Conservation (phyloP, 2,329 filamentous ascomycete species). For the Fonsecaea monophora region DNA sequence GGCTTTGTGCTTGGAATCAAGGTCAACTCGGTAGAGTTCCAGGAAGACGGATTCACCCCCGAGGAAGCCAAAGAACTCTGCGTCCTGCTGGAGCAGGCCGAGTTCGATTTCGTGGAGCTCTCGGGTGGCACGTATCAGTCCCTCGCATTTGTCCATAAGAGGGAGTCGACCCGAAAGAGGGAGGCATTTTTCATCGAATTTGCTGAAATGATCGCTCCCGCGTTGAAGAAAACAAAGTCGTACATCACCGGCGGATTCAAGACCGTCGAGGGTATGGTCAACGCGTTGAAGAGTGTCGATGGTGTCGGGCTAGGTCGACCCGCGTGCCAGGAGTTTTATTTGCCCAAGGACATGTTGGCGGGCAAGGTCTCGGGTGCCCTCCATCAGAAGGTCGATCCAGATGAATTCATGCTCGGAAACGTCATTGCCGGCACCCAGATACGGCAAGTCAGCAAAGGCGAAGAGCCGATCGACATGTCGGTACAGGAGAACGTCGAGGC, state of each 20-base stretch:
- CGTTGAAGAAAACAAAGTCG: slow-evolving; percentile 59
- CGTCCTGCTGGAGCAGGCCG: slow-evolving; percentile 43
- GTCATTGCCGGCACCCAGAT: slow-evolving; percentile 60
- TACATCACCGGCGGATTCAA: slow-evolving; percentile 67
- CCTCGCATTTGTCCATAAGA: slow-evolving; percentile 59
- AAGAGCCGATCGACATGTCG: slow-evolving; percentile 61
- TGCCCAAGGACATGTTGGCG: slow-evolving; percentile 43
- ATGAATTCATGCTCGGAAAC: slow-evolving; percentile 59
- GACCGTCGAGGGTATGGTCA: slow-evolving; percentile 63
- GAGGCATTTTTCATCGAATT: slow-evolving; percentile 68
- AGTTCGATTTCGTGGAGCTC: slow-evolving; percentile 61
- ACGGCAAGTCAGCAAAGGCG: slow-evolving; percentile 59
- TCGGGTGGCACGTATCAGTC: slow-evolving; percentile 67
- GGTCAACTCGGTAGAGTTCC: slow-evolving; percentile 64
- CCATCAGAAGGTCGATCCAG: slow-evolving; percentile 55
- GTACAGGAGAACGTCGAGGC: slow-evolving; percentile 55
- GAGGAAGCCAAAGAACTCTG: slow-evolving; percentile 58
- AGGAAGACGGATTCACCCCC: slow-evolving; percentile 52
- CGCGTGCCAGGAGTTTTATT: slow-evolving; percentile 58
- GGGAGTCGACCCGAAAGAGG: slow-evolving; percentile 62
- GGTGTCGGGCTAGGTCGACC: slow-evolving; percentile 64
- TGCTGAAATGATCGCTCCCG: slow-evolving; percentile 60
- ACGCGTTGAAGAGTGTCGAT: slow-evolving; percentile 64
- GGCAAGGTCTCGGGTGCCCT: slow-evolving; percentile 57
- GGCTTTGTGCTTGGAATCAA: slow-evolving; percentile 62